Evolutionary conservation across 2,329 filamentous ascomycete genomes (phyloP).

Genomic region (Capronia epimyces): DNA sequence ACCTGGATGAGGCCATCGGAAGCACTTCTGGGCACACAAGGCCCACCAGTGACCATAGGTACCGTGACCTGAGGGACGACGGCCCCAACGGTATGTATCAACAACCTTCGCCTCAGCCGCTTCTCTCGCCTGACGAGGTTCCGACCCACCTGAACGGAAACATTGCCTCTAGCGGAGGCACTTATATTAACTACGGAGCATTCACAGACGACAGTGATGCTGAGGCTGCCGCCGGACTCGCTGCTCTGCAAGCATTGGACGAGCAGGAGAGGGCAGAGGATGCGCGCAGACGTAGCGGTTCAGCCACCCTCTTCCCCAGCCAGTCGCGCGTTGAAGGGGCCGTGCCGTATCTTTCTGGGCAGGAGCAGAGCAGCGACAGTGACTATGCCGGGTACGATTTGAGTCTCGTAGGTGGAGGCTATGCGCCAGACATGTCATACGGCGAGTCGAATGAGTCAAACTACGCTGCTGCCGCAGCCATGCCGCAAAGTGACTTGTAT

Average conservation of each 20-base stretch:
- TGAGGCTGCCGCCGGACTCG: slow-evolving; percentile 76
- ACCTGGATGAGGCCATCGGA: slow-evolving; percentile 50
- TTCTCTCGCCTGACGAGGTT: slow-evolving; percentile 40
- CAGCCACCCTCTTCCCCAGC: slow-evolving; percentile 29
- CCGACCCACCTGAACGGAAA: slow-evolving; percentile 49
- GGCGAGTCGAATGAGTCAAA: slow-evolving; percentile 44
- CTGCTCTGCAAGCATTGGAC: slow-evolving; percentile 79
- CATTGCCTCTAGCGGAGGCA: slow-evolving; percentile 41
- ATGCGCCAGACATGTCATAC: slow-evolving; percentile 56
- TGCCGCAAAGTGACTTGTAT: slow-evolving; percentile 22
- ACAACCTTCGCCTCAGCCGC: slow-evolving; percentile 27
- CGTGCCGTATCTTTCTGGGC: slow-evolving; percentile 30
- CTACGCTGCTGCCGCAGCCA: slow-evolving; percentile 23
- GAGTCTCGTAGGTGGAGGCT: slow-evolving; percentile 67
- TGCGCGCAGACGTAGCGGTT: slow-evolving; percentile 52
- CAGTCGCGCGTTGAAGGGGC: slow-evolving; percentile 34
- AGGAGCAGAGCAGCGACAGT: slow-evolving; percentile 58
- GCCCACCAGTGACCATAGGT: slow-evolving; percentile 14
- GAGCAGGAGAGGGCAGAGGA: slow-evolving; percentile 60
- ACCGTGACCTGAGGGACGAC: slow-evolving; percentile 13
- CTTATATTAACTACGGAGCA: slow-evolving; percentile 44
- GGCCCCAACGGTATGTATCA: slow-evolving; percentile 20
- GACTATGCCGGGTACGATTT: slow-evolving; percentile 70
- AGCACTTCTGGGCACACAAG: slow-evolving; percentile 13
- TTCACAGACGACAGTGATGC: slow-evolving; percentile 75